Base-by-base conservation (phyloP, 2,329 filamentous ascomycete genomes). In the Aspergillus vadensis region DNA sequence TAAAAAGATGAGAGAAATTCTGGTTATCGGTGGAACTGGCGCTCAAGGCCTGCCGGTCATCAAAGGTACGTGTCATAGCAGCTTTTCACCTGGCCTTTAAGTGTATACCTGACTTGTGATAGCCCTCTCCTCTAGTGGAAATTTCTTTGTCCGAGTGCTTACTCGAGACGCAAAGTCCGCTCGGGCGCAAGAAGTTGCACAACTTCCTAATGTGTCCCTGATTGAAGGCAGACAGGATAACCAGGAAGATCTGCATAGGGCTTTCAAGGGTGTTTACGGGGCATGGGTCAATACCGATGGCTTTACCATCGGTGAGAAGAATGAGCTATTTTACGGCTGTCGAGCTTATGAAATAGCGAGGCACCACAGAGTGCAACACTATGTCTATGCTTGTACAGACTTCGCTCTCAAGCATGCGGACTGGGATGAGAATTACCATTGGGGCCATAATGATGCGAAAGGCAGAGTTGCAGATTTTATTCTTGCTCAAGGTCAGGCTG, bases 231-330 rank as follows among this genome's bases (percentile, higher is more conserved):
- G 77, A 1, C 80, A 82, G 60, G 23, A 79, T 78, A 14, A 77
- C 44, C 81, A 85, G 63, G 61, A 67, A 0, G 69, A 74, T 58
- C 77, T 85, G 0, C 79, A 79, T 8, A 65, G 69, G 0, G 81
- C 79, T 0, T 81, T 84, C 64, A 64, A 66, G 9, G 80, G 77
- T 1, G 77, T 78, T 25, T 76, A 79, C 63, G 78, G 77, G 9
- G 82, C 81, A 5, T 85, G 80, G 62, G 74, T 85, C 36, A 85
- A 85, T 65, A 80, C 81, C 27, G 81, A 85, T 63, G 81, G 82
- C 19, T 84, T 83, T 68, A 82, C 81, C 62, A 66, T 56, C 9
- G 68, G 73, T 2, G 70, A 74, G 51, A 76, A 74, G 54, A 59
- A 61, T 1, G 73, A 76, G 53, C 57, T 74, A 4, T 76, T 70